These are phyloP conservation scores for sweet orange (Citrus sinensis) DNA, from an alignment of 345 rosid genomes.

Conservation along the genomic window DVS_A1.0 CM039161.1:10763001-10763500, in stretches of 20 bases:
- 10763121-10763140: conserved; percentile 53
- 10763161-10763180: conserved; percentile 1
- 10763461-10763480: not conserved
- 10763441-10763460: not conserved
- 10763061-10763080: conserved; percentile 54
- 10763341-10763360: conserved; percentile 41
- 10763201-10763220: conserved; percentile 10
- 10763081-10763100: conserved; percentile 67
- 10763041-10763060: conserved; percentile 19
- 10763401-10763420: conserved; percentile 38
- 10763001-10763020: conserved; percentile 49
- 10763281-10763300: conserved; percentile 50
- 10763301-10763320: conserved; percentile 26
- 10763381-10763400: conserved; percentile 65
- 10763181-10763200: conserved; percentile 15
- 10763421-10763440: conserved; percentile 16
- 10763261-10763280: not conserved
- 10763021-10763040: conserved; percentile 39
- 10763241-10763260: not conserved
- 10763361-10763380: conserved; percentile 58
- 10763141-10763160: conserved; percentile 32
- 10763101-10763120: conserved; percentile 53
- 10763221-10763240: not conserved
- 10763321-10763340: conserved; percentile 27
- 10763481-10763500: conserved; percentile 42